Evolutionary conservation across 2,329 filamentous ascomycete species (phyloP), one percentile per base, ranked within the genome.

Genomic region (Bipolaris cookei): DNA sequence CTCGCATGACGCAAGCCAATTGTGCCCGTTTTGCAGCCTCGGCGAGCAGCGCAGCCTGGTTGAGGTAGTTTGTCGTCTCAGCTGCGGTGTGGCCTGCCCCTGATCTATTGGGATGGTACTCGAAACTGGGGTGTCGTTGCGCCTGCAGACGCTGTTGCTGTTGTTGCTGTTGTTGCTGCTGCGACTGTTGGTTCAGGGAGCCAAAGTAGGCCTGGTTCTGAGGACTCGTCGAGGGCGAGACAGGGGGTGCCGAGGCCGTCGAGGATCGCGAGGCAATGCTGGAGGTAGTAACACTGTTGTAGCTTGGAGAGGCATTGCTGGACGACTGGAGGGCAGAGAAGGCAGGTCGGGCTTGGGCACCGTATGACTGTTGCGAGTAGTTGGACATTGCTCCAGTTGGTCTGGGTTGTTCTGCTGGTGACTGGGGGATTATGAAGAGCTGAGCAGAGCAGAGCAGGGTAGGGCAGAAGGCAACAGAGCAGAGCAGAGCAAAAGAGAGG

Each of bases 1-100:
- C 94, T 61, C 93, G 85, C 83, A 93, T 90, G 74, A 97, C 81
- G 70, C 92, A 88, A 39, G 91, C 91, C 83, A 97, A 90, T 78
- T 97, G 92, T 8, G 94, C 94, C 39, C 93, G 84, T 79, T 96
- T 97, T 41, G 92, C 94, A 1, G 94, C 94, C 81, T 98, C 94
- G 34, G 93, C 93, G 39, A 97, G 85, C 28, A 97, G 85, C 56
- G 86, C 94, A 71, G 94, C 91, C 76, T 96, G 89, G 68, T 88
- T 87, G 58, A 96, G 83, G 72, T 92, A 92, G 3, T 82, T 82
- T 8, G 82, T 81, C 1, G 84, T 86, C 68, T 81, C 79, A 37
- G 77, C 76, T 46, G 73, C 70, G 2, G 74, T 77, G 20, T 66
- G 58, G 32, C 74, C 76, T 16, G 75, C 70, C 7, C 67, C 70